A percentile compares a stretch with the other conserved stretches of the same genome.
These are phyloP conservation scores for Linanthus parryae DNA, from an alignment of 148 eudicot genomes.

Conservation along the genomic window DNA sequence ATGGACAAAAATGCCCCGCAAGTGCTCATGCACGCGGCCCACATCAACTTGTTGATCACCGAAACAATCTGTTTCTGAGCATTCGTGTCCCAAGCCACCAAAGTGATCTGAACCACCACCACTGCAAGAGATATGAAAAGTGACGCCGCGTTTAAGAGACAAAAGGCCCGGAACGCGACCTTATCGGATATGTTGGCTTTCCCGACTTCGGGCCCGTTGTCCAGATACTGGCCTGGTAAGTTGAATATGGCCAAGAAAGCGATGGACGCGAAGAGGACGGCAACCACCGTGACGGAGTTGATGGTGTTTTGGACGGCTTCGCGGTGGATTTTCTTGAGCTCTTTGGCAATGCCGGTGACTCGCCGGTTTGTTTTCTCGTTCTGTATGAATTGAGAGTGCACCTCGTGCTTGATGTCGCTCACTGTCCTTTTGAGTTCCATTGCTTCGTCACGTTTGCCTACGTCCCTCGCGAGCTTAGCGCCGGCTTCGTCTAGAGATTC, in stretches of 20 bases:
- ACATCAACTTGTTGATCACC: slow-evolving; percentile 82
- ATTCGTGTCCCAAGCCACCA: slow-evolving; percentile 83
- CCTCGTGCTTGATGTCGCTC: slow-evolving; percentile 86
- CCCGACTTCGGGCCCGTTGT: slow-evolving; percentile 39
- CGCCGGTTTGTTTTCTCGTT: slow-evolving; percentile 74
- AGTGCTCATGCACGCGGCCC: slow-evolving; percentile 89
- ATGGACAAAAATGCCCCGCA: slow-evolving; percentile 76
- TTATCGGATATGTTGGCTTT: slow-evolving; percentile 47
- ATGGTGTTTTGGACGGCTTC: slow-evolving; percentile 90
- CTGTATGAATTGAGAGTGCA: slow-evolving; percentile 72
- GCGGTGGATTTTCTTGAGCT: slow-evolving; percentile 69
- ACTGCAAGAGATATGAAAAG: slow-evolving; percentile 80
- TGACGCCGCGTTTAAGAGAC: slow-evolving; percentile 64
- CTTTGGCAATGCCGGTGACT: slow-evolving; percentile 80
- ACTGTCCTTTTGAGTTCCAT: slow-evolving; percentile 80
- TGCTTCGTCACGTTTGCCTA: slow-evolving; percentile 56
- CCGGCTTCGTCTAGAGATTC: slow-evolving; percentile 64
- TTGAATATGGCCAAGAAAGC: slow-evolving; percentile 84
- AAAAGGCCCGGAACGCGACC: slow-evolving; percentile 55
- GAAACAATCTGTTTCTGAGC: slow-evolving; percentile 73
- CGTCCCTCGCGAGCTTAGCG: slow-evolving; percentile 57
- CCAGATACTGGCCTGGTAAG: slow-evolving; percentile 56
- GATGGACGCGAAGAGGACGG: slow-evolving; percentile 81
- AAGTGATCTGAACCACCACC: slow-evolving; percentile 83
- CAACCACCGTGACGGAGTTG: slow-evolving; percentile 83